Evolutionary conservation across 306 rosid genomes (phyloP).

Genomic region (Carpinus fangiana): DNA sequence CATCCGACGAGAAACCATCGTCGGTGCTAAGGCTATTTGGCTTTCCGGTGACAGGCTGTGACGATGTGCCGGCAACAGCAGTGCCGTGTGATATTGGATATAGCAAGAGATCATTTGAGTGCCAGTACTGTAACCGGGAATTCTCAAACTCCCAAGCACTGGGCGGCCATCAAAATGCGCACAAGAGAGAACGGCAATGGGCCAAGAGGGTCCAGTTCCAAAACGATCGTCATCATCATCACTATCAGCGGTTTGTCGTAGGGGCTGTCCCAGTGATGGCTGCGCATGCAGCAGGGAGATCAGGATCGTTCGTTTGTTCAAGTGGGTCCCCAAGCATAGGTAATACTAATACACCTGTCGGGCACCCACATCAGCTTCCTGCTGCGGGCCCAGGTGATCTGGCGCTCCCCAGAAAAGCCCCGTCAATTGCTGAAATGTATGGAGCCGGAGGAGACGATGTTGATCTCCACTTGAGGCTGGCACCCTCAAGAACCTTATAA

Average conservation of each 20-base stretch:
- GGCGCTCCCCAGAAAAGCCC: not conserved
- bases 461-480: slow-evolving; percentile 40
- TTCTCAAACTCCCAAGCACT: slow-evolving; percentile 38
- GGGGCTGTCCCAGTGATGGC: not conserved
- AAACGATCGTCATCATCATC: not conserved
- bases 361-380: not conserved
- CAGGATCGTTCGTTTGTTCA: not conserved
- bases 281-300: not conserved
- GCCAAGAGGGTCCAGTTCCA: slow-evolving; percentile 23
- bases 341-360: not conserved
- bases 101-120: slow-evolving; percentile 24
- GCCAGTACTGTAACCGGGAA: slow-evolving; percentile 34
- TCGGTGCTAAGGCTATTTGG: slow-evolving; percentile 23
- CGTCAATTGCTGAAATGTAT: not conserved
- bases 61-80: not conserved
- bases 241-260: not conserved
- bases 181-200: slow-evolving; percentile 31
- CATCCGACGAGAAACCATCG: not conserved
- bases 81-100: not conserved
- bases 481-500: not conserved
- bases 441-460: not conserved
- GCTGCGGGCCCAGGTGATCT: not conserved
- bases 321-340: not conserved
- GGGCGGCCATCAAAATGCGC: slow-evolving; percentile 49
- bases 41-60: slow-evolving; percentile 2